These are phyloP conservation scores for Neopestalotiopsis sp. DNA, from an alignment of 2,329 filamentous ascomycete genomes.

Conservation along the genomic window DNA sequence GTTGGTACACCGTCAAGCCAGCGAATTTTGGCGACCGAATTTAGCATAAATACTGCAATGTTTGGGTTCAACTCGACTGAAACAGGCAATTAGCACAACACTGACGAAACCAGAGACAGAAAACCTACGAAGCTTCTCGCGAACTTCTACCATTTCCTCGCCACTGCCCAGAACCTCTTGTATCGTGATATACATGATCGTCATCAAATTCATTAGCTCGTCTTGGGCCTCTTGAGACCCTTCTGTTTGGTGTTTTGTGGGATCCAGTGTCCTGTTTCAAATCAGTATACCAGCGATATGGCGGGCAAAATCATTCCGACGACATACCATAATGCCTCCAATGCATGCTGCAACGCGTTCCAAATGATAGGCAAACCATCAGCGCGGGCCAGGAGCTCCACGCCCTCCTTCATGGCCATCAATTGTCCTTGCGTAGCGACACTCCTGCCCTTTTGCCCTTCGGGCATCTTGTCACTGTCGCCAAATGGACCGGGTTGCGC, in stretches of 20 bases:
- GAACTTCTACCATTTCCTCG: constrained; percentile 50
- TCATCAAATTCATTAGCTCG: constrained; percentile 67
- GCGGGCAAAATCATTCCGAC: constrained; percentile 22
- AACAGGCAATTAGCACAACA: neutral
- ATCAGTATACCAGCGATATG: constrained; percentile 28
- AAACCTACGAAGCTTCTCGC: constrained; percentile 56
- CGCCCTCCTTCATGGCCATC: constrained; percentile 61
- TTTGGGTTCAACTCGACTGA: constrained; percentile 66
- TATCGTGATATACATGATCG: constrained; percentile 64
- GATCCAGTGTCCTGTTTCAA: constrained; percentile 42
- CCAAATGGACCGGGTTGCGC: constrained; percentile 51
- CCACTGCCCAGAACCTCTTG: constrained; percentile 61
- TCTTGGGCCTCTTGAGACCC: constrained; percentile 60
- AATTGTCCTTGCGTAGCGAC: constrained; percentile 62
- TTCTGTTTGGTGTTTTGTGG: constrained; percentile 42
- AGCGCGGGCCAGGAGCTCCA: constrained; percentile 54
- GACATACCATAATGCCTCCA: constrained; percentile 59
- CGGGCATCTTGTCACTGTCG: constrained; percentile 33
- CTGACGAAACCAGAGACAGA: neutral
- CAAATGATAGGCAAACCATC: constrained; percentile 58
- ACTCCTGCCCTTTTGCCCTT: constrained; percentile 49
- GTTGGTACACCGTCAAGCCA: constrained; percentile 72
- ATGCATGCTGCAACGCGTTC: constrained; percentile 52
- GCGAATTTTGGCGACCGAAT: constrained; percentile 69
- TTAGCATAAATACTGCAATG: constrained; percentile 74